phyloP scores from a whole-genome alignment of 1,284 basidiomycete species.

The Microbotryomycetes sp. region DNA sequence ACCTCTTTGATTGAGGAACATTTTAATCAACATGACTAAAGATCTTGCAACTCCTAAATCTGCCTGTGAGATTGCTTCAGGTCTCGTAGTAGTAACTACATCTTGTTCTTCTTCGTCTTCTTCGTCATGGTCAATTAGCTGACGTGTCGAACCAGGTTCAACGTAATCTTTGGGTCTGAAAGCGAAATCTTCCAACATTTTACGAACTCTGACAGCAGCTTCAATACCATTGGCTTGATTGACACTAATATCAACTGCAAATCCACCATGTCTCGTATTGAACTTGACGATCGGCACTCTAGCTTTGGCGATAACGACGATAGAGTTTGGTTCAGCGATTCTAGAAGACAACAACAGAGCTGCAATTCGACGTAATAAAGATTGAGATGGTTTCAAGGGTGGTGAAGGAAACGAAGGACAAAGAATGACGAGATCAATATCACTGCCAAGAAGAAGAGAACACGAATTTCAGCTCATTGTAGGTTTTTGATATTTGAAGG shows the following conservation, averaged over 20 bases:
- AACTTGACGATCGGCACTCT: slow-evolving; percentile 75
- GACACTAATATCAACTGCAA: slow-evolving; percentile 83
- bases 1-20: slow-evolving; percentile 77
- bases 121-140: slow-evolving; percentile 1
- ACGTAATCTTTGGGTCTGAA: slow-evolving; percentile 23
- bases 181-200: slow-evolving; percentile 31
- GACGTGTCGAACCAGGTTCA: slow-evolving; percentile 13
- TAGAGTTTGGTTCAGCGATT: slow-evolving; percentile 28
- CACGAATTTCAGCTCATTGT: too few relatives aligned
- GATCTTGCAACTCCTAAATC: slow-evolving; percentile 36
- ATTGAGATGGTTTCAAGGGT: slow-evolving; percentile 23
- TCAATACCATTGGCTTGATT: slow-evolving; percentile 80
- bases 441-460: slow-evolving; percentile 40
- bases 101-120: slow-evolving; percentile 8
- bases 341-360: slow-evolving; percentile 28
- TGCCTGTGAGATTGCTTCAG: slow-evolving; percentile 15
- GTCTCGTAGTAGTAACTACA: background rate
- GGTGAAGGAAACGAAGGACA: slow-evolving; percentile 35
- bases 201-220: slow-evolving; percentile 52
- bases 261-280: slow-evolving; percentile 60
- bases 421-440: slow-evolving; percentile 54
- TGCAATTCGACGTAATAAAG: slow-evolving; percentile 30
- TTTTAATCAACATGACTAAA: slow-evolving; percentile 80
- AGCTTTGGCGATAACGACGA: slow-evolving; percentile 37
- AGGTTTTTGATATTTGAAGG: background rate